Evolutionary conservation across 108 stramenopile genomes (phyloP).

Genomic region (Skeletonema marinoi): DNA sequence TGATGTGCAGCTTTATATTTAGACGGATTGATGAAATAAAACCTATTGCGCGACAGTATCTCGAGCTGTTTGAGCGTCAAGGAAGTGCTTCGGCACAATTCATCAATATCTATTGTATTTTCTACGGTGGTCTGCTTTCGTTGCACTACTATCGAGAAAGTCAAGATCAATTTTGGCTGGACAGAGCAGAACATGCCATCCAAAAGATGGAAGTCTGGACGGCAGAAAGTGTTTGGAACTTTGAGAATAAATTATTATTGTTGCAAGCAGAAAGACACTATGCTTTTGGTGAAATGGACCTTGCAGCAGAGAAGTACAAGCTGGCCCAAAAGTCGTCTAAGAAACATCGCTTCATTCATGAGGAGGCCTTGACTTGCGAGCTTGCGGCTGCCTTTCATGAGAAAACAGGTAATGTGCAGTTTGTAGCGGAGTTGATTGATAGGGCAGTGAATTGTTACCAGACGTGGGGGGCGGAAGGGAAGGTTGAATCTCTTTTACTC

Average conservation of each 20-base stretch:
- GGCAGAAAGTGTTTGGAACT: slow-evolving; percentile 1
- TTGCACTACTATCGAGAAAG: slow-evolving; percentile 9
- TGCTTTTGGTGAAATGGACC: slow-evolving; percentile 3
- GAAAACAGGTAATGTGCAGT: background rate
- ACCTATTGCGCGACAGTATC: background rate
- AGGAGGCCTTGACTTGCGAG: background rate
- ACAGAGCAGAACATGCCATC: slow-evolving; percentile 1
- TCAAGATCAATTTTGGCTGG: slow-evolving; percentile 6
- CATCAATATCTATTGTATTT: slow-evolving; percentile 3
- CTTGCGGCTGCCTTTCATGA: background rate
- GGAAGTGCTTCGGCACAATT: background rate
- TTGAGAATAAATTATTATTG: slow-evolving; percentile 14
- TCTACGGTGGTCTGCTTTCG: slow-evolving; percentile 3
- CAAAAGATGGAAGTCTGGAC: slow-evolving; percentile 5
- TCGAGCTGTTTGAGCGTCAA: background rate
- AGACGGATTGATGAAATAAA: background rate
- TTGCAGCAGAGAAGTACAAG: background rate
- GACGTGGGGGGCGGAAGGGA: background rate
- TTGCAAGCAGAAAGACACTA: slow-evolving; percentile 9
- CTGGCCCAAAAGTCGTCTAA: background rate
- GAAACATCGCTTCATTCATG: background rate
- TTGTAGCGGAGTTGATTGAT: background rate
- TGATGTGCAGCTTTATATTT: slow-evolving; percentile 15
- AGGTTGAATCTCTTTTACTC: background rate
- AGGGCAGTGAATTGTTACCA: background rate